Evolutionary conservation across 176 grass and related monocot genomes (phyloP), one percentile per base, ranked within the genome.

Genomic region (Triticum urartu): DNA sequence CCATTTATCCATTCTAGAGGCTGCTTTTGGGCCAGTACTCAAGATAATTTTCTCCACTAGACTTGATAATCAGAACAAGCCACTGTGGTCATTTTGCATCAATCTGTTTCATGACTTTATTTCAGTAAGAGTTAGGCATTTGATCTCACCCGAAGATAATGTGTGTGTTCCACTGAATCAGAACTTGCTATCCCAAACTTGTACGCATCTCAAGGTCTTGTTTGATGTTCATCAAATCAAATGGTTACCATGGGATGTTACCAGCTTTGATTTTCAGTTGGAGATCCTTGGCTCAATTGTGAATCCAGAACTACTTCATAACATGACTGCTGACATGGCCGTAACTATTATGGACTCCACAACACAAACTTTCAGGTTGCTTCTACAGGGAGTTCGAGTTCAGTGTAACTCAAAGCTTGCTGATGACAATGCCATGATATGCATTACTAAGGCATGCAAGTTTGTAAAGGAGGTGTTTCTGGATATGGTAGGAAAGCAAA

Each of bases 191-290:
- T 28, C 70, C 25, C 83, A 86, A 85, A 70, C 70, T 33, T 74
- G 54, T 39, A 52, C 18, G 30, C 73, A 88, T 83, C 43, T 82
- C 32, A 88, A 88, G 58, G 33, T 20, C 47, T 81, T 89, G 68
- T 73, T 64, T 43, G 62, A 72, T 80, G 72, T 22, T 80, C 85
- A 45, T 79, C 54, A 34, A 76, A 90, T 98, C 68, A 93, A 92
- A 87, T 98, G 95, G 93, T 89, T 87, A 89, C 86, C 89, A 64
- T 98, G 95, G 95, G 79, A 92, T 61, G 42, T 87, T 83, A 86
- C 30, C 69, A 33, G 77, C 68, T 75, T 95, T 42, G 56, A 90
- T 75, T 89, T 93, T 79, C 91, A 89, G 11, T 86, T 98, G 65
- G 74, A 92, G 63, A 93, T 93, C 78, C 83, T 93, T 87, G 83